Evolutionary conservation across 78 protist genomes (phyloP).

Genomic region (Trichosphaerium sp.): DNA sequence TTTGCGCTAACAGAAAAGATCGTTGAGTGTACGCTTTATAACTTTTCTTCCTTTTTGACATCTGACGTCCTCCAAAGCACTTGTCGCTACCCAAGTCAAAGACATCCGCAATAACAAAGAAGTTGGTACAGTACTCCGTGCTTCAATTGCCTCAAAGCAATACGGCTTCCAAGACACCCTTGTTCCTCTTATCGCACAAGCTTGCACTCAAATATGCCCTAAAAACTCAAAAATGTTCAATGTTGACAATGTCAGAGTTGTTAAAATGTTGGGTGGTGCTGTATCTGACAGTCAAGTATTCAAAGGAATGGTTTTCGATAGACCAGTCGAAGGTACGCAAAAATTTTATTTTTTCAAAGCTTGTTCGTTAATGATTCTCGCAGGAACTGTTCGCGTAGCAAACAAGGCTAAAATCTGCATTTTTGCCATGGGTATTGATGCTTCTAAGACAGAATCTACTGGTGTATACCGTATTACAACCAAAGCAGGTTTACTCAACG

Average conservation of each 20-base stretch:
- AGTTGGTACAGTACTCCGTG: slow-evolving; percentile 43
- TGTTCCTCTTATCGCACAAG: slow-evolving; percentile 71
- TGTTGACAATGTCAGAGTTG: slow-evolving; percentile 94
- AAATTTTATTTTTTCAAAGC: background rate
- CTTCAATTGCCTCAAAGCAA: slow-evolving; percentile 85
- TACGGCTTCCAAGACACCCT: slow-evolving; percentile 82
- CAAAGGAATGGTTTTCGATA: slow-evolving; percentile 80
- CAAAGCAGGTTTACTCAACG: slow-evolving; percentile 78
- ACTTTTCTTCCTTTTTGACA: background rate
- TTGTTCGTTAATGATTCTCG: background rate
- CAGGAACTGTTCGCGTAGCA: slow-evolving; percentile 38
- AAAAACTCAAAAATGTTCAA: slow-evolving; percentile 78
- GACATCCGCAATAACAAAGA: slow-evolving; percentile 10
- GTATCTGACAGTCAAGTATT: slow-evolving; percentile 59
- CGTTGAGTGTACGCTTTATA: background rate
- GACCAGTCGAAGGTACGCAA: slow-evolving; percentile 53
- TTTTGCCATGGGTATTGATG: slow-evolving; percentile 78
- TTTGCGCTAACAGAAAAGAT: slow-evolving; percentile 45
- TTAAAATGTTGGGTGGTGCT: slow-evolving; percentile 88
- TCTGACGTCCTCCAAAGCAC: background rate
- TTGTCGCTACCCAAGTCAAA: slow-evolving; percentile 2
- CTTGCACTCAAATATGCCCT: slow-evolving; percentile 71
- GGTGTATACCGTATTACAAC: slow-evolving; percentile 87
- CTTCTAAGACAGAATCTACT: slow-evolving; percentile 89
- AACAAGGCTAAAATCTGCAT: slow-evolving; percentile 86